These are phyloP conservation scores for Entelexis paramagnoliae DNA, from an alignment of 1,139 yeast species.

Conservation along the genomic window DNA sequence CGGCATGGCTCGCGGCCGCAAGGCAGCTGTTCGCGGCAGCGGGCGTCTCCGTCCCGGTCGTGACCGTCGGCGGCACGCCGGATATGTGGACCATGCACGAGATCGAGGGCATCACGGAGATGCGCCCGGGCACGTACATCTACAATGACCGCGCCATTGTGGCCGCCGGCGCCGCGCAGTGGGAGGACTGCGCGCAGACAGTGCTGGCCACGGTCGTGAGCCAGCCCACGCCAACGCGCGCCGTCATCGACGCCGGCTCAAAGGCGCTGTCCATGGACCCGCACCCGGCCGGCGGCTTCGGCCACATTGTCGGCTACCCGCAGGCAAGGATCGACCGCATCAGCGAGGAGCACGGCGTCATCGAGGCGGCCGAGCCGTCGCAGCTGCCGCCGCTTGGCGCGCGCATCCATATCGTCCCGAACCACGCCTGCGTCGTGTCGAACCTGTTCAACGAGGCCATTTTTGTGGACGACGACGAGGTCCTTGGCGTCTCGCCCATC, in stretches of 20 bases:
- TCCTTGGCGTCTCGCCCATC: constrained; percentile 4
- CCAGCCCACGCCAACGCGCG: constrained; percentile 16
- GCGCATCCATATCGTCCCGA: constrained; percentile 15
- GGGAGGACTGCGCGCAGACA: constrained; percentile 18
- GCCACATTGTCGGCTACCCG: constrained; percentile 13
- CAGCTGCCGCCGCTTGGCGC: constrained; percentile 17
- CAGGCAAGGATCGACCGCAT: constrained; percentile 12
- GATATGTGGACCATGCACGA: constrained; percentile 18
- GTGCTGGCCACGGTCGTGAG: constrained; percentile 17
- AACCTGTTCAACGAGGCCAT: constrained; percentile 14
- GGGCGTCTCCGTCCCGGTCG: constrained; percentile 4
- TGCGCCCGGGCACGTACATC: constrained; percentile 19
- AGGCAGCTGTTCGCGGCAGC: constrained; percentile 5
- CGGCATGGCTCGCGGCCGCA: constrained; percentile 10
- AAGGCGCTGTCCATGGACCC: constrained; percentile 17
- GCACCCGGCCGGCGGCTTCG: constrained; percentile 14
- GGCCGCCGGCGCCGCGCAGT: constrained; percentile 8
- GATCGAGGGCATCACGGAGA: constrained; percentile 14
- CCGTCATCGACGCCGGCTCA: constrained; percentile 18
- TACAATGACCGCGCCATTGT: constrained; percentile 17
- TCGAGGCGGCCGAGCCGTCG: constrained; percentile 14
- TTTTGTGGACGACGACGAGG: constrained; percentile 8
- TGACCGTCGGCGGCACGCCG: constrained; percentile 19
- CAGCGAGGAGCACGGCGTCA: constrained; percentile 21
- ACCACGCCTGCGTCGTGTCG: constrained; percentile 19